These are phyloP conservation scores for Cyclotella atomus DNA, from an alignment of 108 stramenopile species.

Conservation along the genomic window DNA sequence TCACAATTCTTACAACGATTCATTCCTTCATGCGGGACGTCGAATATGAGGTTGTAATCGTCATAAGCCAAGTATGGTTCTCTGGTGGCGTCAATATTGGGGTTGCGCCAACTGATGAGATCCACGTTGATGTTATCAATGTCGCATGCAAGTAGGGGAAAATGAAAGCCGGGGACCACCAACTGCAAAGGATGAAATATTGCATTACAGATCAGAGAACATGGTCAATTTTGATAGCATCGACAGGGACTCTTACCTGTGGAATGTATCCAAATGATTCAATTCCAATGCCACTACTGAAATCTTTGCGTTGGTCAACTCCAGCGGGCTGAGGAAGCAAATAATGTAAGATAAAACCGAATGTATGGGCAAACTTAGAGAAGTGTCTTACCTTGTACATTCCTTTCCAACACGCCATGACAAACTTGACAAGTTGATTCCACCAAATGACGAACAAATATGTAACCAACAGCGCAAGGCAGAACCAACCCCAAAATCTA, in stretches of 20 bases:
- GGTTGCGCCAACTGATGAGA: slow-evolving; percentile 74
- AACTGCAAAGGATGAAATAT: not conserved
- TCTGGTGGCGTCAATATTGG: slow-evolving; percentile 2
- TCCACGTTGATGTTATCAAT: slow-evolving; percentile 68
- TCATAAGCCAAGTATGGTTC: slow-evolving; percentile 52
- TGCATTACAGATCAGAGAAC: not conserved
- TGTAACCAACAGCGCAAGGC: slow-evolving; percentile 40
- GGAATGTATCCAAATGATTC: slow-evolving; percentile 66
- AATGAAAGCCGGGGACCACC: slow-evolving; percentile 54
- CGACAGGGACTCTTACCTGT: no score
- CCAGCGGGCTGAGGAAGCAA: slow-evolving; percentile 67
- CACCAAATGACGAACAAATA: slow-evolving; percentile 40
- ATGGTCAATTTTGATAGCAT: not conserved
- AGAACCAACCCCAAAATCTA: slow-evolving; percentile 58
- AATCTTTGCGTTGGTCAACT: slow-evolving; percentile 68
- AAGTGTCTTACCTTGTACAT: slow-evolving; percentile 56
- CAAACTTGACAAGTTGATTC: not conserved
- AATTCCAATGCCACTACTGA: slow-evolving; percentile 62
- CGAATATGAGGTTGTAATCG: slow-evolving; percentile 74
- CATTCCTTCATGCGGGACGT: slow-evolving; percentile 55
- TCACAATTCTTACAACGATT: slow-evolving; percentile 24
- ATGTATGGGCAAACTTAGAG: no score
- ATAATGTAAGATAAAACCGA: no score
- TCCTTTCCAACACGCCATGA: slow-evolving; percentile 37
- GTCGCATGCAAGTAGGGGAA: slow-evolving; percentile 71